Percentiles rank a stretch among this genome's conserved stretches.
Conservation (phyloP, 345 rosid species). For the Corchorus olitorius region DNA sequence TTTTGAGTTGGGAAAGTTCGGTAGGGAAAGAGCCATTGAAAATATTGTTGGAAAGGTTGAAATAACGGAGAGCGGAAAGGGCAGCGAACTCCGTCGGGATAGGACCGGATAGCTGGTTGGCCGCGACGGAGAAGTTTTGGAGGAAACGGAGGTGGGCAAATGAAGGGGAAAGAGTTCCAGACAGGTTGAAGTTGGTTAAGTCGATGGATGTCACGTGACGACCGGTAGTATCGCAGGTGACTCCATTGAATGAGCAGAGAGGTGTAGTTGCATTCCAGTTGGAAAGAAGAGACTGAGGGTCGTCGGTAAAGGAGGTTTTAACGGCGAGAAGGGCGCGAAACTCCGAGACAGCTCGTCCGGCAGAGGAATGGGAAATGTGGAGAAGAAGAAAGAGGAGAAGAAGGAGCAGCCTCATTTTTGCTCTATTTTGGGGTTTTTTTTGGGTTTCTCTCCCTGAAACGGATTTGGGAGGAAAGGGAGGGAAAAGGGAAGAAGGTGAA, state of each 20-base stretch:
- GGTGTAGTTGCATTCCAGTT: constrained; percentile 62
- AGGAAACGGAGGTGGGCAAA: constrained; percentile 61
- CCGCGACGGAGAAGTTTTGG: constrained; percentile 58
- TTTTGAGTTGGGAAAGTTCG: constrained; percentile 52
- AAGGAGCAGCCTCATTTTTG: constrained; percentile 49
- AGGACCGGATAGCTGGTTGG: constrained; percentile 64
- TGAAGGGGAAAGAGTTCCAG: constrained; percentile 69
- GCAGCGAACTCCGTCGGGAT: constrained; percentile 64
- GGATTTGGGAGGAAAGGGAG: constrained; percentile 21
- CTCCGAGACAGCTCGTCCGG: constrained; percentile 54
- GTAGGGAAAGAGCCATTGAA: constrained; percentile 75
- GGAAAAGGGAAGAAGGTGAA: not conserved
- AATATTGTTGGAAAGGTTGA: constrained; percentile 79
- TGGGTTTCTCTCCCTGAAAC: constrained; percentile 20
- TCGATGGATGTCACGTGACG: constrained; percentile 67
- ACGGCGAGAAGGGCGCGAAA: constrained; percentile 67
- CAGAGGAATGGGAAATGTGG: constrained; percentile 42
- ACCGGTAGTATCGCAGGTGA: constrained; percentile 66
- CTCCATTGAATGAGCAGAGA: constrained; percentile 64
- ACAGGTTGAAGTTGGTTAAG: constrained; percentile 66
- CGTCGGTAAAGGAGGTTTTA: constrained; percentile 68
- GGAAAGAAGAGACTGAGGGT: constrained; percentile 51
- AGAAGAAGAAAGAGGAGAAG: constrained; percentile 45
- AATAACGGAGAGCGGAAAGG: constrained; percentile 55
- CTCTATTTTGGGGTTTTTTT: not conserved